Conservation (phyloP, 2,329 filamentous ascomycete species). For the Alternaria arborescens region DNA sequence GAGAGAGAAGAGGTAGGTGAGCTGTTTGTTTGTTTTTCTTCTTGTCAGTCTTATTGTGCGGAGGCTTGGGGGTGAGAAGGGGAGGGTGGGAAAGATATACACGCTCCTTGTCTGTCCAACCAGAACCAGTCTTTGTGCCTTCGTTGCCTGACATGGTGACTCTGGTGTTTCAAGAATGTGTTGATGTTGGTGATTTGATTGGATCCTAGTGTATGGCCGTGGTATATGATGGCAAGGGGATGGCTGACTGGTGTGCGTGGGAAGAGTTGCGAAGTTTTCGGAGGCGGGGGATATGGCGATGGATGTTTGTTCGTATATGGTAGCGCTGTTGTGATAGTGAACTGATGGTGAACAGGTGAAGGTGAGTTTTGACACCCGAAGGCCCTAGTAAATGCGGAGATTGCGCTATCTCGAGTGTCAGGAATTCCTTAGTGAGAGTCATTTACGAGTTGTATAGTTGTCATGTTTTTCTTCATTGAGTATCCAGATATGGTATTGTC, state of each 20-base stretch:
- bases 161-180: not conserved
- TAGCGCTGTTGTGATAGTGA: not conserved
- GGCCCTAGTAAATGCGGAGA: too few species aligned
- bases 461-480: too few species aligned
- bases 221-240: not conserved
- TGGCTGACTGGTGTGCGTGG: not conserved
- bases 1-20: slow-evolving; percentile 22
- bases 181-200: not conserved
- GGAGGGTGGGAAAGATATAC: slow-evolving; percentile 5
- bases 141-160: slow-evolving; percentile 16
- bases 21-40: slow-evolving; percentile 8
- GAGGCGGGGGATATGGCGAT: not conserved
- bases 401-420: too few species aligned
- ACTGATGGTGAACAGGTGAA: not conserved
- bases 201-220: not conserved
- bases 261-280: not conserved
- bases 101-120: slow-evolving; percentile 29
- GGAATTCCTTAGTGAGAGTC: too few species aligned
- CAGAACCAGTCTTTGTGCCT: not conserved
- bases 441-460: too few species aligned
- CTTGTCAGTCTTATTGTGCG: not conserved
- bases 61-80: not conserved
- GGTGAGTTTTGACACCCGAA: not conserved
- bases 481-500: too few species aligned
- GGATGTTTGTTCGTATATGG: not conserved